phyloP scores from a whole-genome alignment of 1,139 yeast genomes.

The Geotrichum fermentans region DNA sequence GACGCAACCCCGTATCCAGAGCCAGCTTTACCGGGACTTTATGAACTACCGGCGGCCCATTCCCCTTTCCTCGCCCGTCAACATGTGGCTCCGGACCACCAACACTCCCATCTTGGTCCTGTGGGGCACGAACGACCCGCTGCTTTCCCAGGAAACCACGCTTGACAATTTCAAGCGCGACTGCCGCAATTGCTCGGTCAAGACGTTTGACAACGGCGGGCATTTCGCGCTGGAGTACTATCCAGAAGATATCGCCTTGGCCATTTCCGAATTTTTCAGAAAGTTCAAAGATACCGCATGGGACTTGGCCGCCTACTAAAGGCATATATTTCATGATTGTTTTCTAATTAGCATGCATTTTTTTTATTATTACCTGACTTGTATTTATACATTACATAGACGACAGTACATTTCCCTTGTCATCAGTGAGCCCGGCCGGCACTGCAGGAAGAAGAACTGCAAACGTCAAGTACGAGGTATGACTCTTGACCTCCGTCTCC shows the following conservation, averaged over 20 bases:
- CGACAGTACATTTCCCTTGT: slow-evolving; percentile 18
- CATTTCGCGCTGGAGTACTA: slow-evolving; percentile 43
- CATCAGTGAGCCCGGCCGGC: slow-evolving; percentile 17
- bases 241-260: slow-evolving; percentile 34
- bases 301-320: not conserved
- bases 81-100: slow-evolving; percentile 36
- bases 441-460: slow-evolving; percentile 47
- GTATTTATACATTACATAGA: slow-evolving; percentile 11
- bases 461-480: slow-evolving; percentile 90
- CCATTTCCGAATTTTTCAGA: slow-evolving; percentile 26
- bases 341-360: not conserved
- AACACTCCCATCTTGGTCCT: slow-evolving; percentile 40
- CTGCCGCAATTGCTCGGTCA: slow-evolving; percentile 32
- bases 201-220: slow-evolving; percentile 36
- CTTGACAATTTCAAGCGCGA: slow-evolving; percentile 36
- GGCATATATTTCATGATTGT: not conserved
- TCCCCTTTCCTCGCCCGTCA: not conserved
- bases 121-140: slow-evolving; percentile 45
- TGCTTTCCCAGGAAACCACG: slow-evolving; percentile 42
- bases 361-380: not conserved
- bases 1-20: slow-evolving; percentile 36
- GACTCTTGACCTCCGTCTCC: slow-evolving; percentile 84
- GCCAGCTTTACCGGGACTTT: slow-evolving; percentile 40
- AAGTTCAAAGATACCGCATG: not conserved
- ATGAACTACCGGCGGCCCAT: slow-evolving; percentile 11